A percentile compares a stretch with the other conserved stretches of the same genome.
Evolutionary conservation across 768 basidiomycete genomes (phyloP).

Genomic region (Neoboletus subvelutipes): DNA sequence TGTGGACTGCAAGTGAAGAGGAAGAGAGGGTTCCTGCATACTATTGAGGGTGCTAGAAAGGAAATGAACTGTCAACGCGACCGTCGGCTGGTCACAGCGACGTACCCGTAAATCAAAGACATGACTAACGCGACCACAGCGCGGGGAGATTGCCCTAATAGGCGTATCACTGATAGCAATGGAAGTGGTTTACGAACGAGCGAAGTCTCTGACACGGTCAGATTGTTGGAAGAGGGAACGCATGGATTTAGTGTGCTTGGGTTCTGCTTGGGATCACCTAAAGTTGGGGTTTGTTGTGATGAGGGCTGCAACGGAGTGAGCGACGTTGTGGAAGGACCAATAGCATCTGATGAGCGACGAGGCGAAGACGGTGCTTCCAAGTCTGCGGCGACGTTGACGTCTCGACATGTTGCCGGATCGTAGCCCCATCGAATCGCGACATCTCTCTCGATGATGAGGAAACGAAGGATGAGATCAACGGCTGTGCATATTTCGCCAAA

Average conservation of each 20-base stretch:
- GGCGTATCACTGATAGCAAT: slow-evolving; percentile 41
- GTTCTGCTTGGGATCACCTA: neutral
- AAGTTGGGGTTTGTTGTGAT: neutral
- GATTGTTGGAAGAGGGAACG: neutral
- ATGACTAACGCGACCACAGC: slow-evolving; percentile 47
- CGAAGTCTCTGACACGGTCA: slow-evolving; percentile 5
- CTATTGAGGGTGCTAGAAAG: slow-evolving; percentile 44
- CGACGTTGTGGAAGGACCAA: neutral
- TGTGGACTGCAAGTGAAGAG: slow-evolving; percentile 49
- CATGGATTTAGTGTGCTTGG: neutral
- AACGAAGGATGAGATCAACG: slow-evolving; percentile 52
- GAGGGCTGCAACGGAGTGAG: neutral
- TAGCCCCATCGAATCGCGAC: slow-evolving; percentile 49
- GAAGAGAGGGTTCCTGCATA: slow-evolving; percentile 56
- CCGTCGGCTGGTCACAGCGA: neutral
- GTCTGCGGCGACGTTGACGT: slow-evolving; percentile 2
- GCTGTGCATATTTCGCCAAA: slow-evolving; percentile 46
- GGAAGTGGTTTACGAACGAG: slow-evolving; percentile 33
- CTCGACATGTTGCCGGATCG: slow-evolving; percentile 36
- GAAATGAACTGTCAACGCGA: neutral
- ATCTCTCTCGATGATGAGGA: slow-evolving; percentile 57
- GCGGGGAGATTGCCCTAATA: slow-evolving; percentile 46
- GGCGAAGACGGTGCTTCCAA: slow-evolving; percentile 6
- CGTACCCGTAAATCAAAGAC: slow-evolving; percentile 56
- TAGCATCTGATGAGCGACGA: neutral